Evolutionary conservation across 129 eudicot species (phyloP), one percentile per base, ranked within the genome.

Genomic region (Saposhnikovia divaricata): DNA sequence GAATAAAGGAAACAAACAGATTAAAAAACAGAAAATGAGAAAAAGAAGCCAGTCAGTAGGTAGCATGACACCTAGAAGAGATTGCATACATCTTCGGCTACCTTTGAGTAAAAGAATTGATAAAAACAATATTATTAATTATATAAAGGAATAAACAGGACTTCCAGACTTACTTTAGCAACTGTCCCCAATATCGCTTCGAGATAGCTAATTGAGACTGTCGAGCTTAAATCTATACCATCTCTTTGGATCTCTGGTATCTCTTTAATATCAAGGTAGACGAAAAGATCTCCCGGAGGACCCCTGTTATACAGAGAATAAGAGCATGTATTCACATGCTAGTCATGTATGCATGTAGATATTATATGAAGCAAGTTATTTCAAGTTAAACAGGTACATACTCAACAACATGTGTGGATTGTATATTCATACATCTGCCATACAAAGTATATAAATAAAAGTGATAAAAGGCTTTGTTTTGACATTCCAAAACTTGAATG

Each of bases 201-300:
- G 55, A 92, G 89, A 86, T 95, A 95, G 46, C 95, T 88, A 70
- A 95, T 82, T 25, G 96, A 82, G 74, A 95, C 78, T 16, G 93
- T 85, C 25, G 99, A 95, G 59, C 74, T 39, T 27, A 95, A 87
- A 90, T 95, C 90, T 75, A 95, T 90, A 83, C 99, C 99, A 68
- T 95, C 99, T 80, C 99, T 85, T 88, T 92, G 94, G 76, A 95
- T 95, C 91, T 92, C 99, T 5, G 96, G 93, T 70, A 95, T 95
- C 79, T 92, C 99, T 80, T 86, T 85, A 79, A 95, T 92, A 38
- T 91, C 93, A 80, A 95, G 99, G 82, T 95, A 95, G 10, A 95
- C 99, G 81, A 73, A 95, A 71, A 95, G 93, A 90, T 95, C 99
- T 81, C 99, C 99, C 5, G 96, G 90, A 50, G 96, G 97, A 55